phyloP scores from a whole-genome alignment of 192 early-diverging fungal genomes.

The Coemansia sp. region DNA sequence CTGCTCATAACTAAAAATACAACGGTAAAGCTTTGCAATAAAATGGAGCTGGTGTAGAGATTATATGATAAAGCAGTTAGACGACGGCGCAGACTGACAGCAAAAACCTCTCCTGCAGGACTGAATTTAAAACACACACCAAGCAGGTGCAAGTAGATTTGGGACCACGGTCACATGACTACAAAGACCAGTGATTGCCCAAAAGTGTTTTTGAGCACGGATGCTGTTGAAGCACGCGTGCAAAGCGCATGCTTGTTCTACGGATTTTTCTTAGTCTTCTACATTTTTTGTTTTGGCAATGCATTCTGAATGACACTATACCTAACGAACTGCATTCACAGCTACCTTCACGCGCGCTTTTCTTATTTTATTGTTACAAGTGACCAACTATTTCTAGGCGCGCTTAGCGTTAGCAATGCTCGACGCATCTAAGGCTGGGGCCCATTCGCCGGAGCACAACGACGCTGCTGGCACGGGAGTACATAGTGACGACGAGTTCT shows the following conservation, averaged over 20 bases:
- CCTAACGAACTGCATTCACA: no score
- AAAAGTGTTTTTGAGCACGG: no score
- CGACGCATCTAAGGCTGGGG: constrained; percentile 3
- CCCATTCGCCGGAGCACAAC: not conserved
- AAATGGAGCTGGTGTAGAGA: not conserved
- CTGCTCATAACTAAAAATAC: not conserved
- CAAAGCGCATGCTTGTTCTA: no score
- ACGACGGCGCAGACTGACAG: not conserved
- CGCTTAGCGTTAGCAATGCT: not conserved
- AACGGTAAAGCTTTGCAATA: not conserved
- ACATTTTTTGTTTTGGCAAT: no score
- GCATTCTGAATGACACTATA: no score
- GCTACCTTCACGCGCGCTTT: not conserved
- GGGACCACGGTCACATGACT: not conserved
- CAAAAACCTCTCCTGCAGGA: not conserved
- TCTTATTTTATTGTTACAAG: not conserved
- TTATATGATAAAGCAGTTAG: not conserved
- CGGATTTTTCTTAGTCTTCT: no score
- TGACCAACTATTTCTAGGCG: no score
- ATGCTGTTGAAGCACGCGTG: no score
- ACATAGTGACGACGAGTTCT: constrained; percentile 43
- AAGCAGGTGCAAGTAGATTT: not conserved
- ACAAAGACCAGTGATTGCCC: not conserved
- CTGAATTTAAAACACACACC: not conserved
- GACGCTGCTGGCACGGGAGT: not conserved